Percentiles rank a stretch among this genome's conserved stretches.
Evolutionary conservation across 768 basidiomycete genomes (phyloP).

Genomic region (Grammothele lineata): DNA sequence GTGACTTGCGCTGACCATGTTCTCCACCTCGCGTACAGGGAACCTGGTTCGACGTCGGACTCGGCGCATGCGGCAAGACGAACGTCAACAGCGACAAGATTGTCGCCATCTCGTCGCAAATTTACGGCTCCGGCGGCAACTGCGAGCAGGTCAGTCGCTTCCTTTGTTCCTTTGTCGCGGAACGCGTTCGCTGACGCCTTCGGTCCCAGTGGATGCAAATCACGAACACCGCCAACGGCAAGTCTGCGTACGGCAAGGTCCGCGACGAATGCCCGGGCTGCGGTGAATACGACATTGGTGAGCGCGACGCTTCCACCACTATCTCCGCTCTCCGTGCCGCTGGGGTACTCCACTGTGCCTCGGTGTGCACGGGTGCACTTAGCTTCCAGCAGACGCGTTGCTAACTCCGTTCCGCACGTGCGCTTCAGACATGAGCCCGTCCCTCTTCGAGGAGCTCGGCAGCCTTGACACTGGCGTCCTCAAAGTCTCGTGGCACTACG

Average conservation of each 20-base stretch:
- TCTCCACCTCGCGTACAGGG: conserved; percentile 37
- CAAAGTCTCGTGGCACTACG: conserved; percentile 58
- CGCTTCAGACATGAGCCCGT: conserved; percentile 68
- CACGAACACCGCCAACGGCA: conserved; percentile 52
- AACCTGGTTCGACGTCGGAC: conserved; percentile 59
- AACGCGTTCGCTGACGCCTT: conserved; percentile 6
- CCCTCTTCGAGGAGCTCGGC: conserved; percentile 51
- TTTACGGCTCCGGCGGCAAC: conserved; percentile 51
- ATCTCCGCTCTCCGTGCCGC: too few species aligned
- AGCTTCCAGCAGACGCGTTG: too few species aligned
- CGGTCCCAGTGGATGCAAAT: conserved; percentile 58
- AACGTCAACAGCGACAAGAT: conserved; percentile 50
- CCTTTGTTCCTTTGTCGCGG: background rate
- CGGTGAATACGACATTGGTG: conserved; percentile 51
- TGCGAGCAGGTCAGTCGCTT: conserved; percentile 51
- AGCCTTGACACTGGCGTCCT: conserved; percentile 46
- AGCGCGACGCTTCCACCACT: too few species aligned
- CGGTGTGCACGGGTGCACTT: too few species aligned
- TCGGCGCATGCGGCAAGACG: conserved; percentile 60
- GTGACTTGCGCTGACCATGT: conserved; percentile 1
- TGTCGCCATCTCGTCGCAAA: conserved; percentile 53
- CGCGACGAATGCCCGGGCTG: conserved; percentile 62
- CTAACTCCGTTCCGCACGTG: background rate
- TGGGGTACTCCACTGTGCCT: too few species aligned
- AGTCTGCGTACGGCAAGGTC: conserved; percentile 43